Base-by-base conservation (phyloP, 208 protist species). In the Eutreptiella sp. region DNA sequence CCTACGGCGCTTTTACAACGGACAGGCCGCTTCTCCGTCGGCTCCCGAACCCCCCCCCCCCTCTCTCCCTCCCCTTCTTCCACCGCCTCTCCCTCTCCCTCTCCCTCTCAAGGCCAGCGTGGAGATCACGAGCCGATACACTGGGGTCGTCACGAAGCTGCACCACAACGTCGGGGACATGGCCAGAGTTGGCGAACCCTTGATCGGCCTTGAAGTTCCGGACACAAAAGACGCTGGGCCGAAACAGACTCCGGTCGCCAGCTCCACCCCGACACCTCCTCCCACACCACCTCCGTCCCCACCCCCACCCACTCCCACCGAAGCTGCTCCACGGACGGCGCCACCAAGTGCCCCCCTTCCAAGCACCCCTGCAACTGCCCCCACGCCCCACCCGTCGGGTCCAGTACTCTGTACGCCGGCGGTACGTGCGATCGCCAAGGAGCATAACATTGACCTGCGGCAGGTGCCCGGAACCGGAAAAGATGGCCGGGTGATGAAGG, bases 91-190 rank as follows among this genome's bases (percentile, higher is more conserved):
- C n/a, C n/a, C n/a, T n/a, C n/a, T n/a, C n/a, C n/a, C n/a, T n/a
- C n/a, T n/a, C n/a, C n/a, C n/a, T n/a, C n/a, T n/a, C n/a, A n/a
- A n/a, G 76, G 84, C 84, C 0, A 85, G 77, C 36, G 86, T 90
- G 33, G 87, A 96, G 53, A 95, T 97, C 68, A 93, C 90, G 4
- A 85, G 74, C 1, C 72, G 83, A 28, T 95, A 88, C 66, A 61
- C 64, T n/a, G 93, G 93, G 28, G 77, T 76, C 7, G 69, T 97
- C 42, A 68, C 29, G 32, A 88, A 85, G 34, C 59, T 95, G 14
- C 65, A 90, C 68, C 75, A 91, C 39, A 53, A 77, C n/a, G 47
- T 65, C 4, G 90, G 91, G 26, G 73, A 69, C 4, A 87, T 85
- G 46, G 83, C 86, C 0, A 76, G 82, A 28, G 88, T 95, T 19